Evolutionary conservation across 2,329 filamentous ascomycete genomes (phyloP).

Genomic region (Cytospora paraplurivora): DNA sequence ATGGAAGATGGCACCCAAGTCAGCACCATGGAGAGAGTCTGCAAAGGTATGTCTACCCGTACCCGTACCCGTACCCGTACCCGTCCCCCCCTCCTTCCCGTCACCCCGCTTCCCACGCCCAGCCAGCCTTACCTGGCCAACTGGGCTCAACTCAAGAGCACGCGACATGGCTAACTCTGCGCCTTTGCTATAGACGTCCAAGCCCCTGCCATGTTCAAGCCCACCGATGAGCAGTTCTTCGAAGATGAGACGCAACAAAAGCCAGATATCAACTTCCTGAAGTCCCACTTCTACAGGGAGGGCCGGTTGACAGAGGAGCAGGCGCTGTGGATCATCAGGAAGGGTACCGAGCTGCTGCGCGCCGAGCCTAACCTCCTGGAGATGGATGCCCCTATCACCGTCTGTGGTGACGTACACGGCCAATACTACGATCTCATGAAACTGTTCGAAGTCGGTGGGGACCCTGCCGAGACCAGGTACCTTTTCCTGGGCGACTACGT

Average conservation of each 20-base stretch:
- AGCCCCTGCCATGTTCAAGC: conserved; percentile 90
- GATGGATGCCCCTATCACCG: conserved; percentile 99
- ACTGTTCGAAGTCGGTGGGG: conserved; percentile 96
- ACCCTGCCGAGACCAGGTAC: conserved; percentile 94
- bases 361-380: conserved; percentile 94
- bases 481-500: conserved; percentile 98
- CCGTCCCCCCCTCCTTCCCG: conserved; percentile 29
- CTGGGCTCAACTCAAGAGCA: conserved; percentile 2
- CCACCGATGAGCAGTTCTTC: conserved; percentile 93
- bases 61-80: conserved; percentile 29
- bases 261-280: conserved; percentile 90
- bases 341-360: conserved; percentile 83
- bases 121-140: conserved; percentile 26
- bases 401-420: conserved; percentile 96
- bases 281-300: conserved; percentile 98
- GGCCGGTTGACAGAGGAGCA: conserved; percentile 96
- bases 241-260: conserved; percentile 83
- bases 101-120: conserved; percentile 28
- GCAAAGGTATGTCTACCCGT: conserved; percentile 80
- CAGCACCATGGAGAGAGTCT: conserved; percentile 92
- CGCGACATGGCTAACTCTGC: conserved; percentile 15
- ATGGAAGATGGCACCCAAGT: conserved; percentile 98
- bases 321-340: conserved; percentile 90
- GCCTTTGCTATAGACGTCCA: conserved; percentile 73
- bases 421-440: conserved; percentile 99